phyloP scores from a whole-genome alignment of 257 asterid genomes.

The Solanum rostratum region DNA sequence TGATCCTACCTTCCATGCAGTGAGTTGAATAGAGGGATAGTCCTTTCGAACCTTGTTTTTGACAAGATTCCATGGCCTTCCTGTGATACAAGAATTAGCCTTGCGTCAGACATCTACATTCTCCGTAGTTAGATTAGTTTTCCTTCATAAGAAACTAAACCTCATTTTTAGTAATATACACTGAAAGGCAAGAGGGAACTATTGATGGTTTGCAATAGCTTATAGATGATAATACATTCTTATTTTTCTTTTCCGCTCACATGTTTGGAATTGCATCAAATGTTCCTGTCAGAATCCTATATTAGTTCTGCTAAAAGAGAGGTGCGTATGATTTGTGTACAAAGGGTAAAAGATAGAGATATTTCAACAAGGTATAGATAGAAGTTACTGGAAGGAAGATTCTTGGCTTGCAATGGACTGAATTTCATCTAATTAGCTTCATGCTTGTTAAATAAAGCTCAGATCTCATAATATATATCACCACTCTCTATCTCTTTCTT shows the following conservation, averaged over 20 bases:
- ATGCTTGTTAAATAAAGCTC: not conserved
- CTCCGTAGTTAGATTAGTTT: not conserved
- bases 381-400: not conserved
- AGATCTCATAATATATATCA: not conserved
- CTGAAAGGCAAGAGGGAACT: not conserved
- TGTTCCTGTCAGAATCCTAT: no score
- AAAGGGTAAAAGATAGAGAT: not conserved
- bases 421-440: not conserved
- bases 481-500: not conserved
- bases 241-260: not conserved
- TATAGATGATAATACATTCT: not conserved
- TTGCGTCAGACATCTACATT: not conserved
- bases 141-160: not conserved
- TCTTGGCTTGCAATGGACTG: not conserved
- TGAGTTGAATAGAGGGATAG: conserved; percentile 16
- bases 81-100: not conserved
- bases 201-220: not conserved
- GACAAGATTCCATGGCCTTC: conserved; percentile 20
- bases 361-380: not conserved
- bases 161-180: no score
- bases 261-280: not conserved
- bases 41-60: conserved; percentile 19
- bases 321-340: no score
- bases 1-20: conserved; percentile 25
- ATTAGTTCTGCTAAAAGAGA: no score